These are phyloP conservation scores for Choiromyces venosus DNA, from an alignment of 495 filamentous ascomycete species.

Conservation along the genomic window DNA sequence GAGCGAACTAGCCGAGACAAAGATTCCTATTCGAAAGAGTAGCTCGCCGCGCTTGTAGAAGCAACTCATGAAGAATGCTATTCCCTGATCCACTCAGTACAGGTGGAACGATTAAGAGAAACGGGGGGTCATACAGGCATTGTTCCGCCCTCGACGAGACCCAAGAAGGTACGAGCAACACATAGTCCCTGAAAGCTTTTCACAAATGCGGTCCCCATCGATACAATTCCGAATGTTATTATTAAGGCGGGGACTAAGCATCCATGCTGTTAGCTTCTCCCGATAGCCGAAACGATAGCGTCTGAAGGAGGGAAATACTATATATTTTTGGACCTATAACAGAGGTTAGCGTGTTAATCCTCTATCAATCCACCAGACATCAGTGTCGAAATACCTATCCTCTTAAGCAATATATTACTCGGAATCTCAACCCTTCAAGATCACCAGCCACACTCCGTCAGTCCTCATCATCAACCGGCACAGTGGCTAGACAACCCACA, in stretches of 20 bases:
- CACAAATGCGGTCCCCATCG: slow-evolving; percentile 60
- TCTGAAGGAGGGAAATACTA: slow-evolving; percentile 10
- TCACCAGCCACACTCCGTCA: background rate
- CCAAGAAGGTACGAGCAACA: slow-evolving; percentile 42
- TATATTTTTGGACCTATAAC: slow-evolving; percentile 36
- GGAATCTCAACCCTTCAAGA: slow-evolving; percentile 50
- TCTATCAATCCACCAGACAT: slow-evolving; percentile 42
- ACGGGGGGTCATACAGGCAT: slow-evolving; percentile 28
- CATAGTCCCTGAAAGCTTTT: slow-evolving; percentile 43
- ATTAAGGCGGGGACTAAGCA: slow-evolving; percentile 65
- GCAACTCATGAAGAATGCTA: slow-evolving; percentile 79
- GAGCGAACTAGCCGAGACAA: slow-evolving; percentile 67
- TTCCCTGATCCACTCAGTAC: slow-evolving; percentile 64
- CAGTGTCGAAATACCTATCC: slow-evolving; percentile 60
- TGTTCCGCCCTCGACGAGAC: slow-evolving; percentile 43
- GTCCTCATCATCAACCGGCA: background rate
- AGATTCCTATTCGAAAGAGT: slow-evolving; percentile 58
- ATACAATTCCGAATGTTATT: slow-evolving; percentile 61
- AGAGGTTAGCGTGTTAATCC: slow-evolving; percentile 2
- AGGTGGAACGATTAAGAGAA: slow-evolving; percentile 31
- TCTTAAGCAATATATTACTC: slow-evolving; percentile 67
- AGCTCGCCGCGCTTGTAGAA: slow-evolving; percentile 72
- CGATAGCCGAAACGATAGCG: background rate
- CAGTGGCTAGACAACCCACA: slow-evolving; percentile 22
- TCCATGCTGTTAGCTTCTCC: slow-evolving; percentile 26